Base-by-base conservation (phyloP, 2,329 filamentous ascomycete species). In the Cytospora chrysosperma region DNA sequence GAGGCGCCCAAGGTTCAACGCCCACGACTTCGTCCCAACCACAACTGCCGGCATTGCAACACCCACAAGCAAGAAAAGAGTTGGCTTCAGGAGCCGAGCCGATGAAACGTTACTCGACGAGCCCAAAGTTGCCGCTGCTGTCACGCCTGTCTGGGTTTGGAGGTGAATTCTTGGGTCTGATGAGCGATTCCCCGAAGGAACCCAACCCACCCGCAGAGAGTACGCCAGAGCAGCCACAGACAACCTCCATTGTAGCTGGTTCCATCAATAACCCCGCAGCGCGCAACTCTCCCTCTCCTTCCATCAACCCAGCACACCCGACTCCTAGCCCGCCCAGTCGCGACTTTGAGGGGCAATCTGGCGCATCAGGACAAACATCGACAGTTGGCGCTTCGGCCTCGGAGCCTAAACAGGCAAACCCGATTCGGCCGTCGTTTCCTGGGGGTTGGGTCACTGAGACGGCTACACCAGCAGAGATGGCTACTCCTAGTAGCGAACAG, bases 101-200 rank as follows among this genome's bases (percentile, higher is more conserved):
- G 21, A 57, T 67, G 8, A 70, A 70, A 34, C 71, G 78, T 19
- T 75, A 76, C 47, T 85, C 84, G 1, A 77, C 77, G 1, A 87
- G 85, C 65, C 85, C 85, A 0, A 81, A 83, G 66, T 76, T 89
- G 21, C 86, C 86, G 12, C 79, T 85, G 65, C 69, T 89, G 4
- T 77, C 79, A 15, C 83, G 85, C 28, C 77, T 88, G 76, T 88
- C 86, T 50, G 78, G 79, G 1, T 88, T 88, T 70, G 84, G 85
- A 1, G 76, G 82, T 50, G 84, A 87, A 63, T 77, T 88, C 51
- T 87, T 69, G 8, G 67, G 66, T 15, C 70, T 73, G 13, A 58
- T 70, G 19, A 56, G 68, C 21, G 68, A 69, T 15, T 68, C 72
- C 2, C 72, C 73, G 56, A 63, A 60, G 17, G 50, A 59, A 8